Conservation (phyloP, 225 moss, liverwort and hornwort genomes). For the Asterella californica region DNA sequence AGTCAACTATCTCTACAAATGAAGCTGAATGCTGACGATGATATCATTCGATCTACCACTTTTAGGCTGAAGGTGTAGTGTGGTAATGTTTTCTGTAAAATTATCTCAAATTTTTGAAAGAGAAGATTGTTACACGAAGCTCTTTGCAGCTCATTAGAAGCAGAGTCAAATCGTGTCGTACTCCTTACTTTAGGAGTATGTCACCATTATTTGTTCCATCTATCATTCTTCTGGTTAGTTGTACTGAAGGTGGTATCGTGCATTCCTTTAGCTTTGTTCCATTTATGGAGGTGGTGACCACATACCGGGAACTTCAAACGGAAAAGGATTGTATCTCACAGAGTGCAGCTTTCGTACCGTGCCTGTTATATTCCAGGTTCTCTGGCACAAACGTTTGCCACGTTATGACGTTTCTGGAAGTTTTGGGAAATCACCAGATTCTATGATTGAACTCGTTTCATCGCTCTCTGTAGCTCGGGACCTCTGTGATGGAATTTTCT, state of each 20-base stretch:
- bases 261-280: not conserved
- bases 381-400: too few relatives aligned
- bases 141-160: not conserved
- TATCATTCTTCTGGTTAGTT: not conserved
- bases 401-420: too few relatives aligned
- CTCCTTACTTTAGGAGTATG: conserved; percentile 9
- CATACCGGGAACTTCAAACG: not conserved
- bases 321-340: not conserved
- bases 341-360: not conserved
- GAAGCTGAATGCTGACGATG: conserved; percentile 87
- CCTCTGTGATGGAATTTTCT: too few relatives aligned
- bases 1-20: conserved; percentile 76
- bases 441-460: too few relatives aligned
- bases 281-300: not conserved
- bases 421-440: too few relatives aligned
- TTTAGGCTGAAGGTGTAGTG: conserved; percentile 83
- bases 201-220: not conserved
- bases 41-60: conserved; percentile 87
- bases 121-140: conserved; percentile 9
- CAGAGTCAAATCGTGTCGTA: conserved; percentile 1
- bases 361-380: too few relatives aligned
- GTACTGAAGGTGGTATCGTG: not conserved
- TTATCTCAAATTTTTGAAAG: conserved; percentile 12
- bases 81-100: not conserved
- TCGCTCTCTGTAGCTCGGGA: too few relatives aligned